Evolutionary conservation across 2,329 filamentous ascomycete species (phyloP).

Genomic region (Trichoderma oligosporum): DNA sequence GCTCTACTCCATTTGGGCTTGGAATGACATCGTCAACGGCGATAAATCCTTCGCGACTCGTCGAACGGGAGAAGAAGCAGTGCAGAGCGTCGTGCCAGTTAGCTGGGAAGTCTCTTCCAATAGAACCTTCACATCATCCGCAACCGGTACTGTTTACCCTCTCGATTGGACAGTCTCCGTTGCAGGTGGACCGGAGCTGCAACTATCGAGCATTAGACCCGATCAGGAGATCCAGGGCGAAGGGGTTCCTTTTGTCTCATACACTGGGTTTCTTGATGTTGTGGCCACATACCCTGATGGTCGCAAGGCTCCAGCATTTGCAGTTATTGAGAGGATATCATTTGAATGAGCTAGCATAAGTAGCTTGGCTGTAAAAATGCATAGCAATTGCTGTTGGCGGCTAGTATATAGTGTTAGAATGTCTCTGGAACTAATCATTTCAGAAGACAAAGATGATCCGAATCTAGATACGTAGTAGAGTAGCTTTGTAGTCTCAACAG

Average conservation of each 20-base stretch:
- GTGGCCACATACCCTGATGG: not conserved
- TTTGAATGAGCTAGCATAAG: too few species aligned
- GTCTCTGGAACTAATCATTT: too few species aligned
- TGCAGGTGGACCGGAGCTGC: not conserved
- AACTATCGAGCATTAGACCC: not conserved
- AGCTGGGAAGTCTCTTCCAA: not conserved
- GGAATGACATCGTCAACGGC: not conserved
- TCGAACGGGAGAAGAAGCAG: not conserved
- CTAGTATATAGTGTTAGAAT: too few species aligned
- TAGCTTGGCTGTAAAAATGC: too few species aligned
- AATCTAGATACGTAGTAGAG: too few species aligned
- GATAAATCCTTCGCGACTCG: constrained; percentile 2
- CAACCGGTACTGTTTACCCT: not conserved
- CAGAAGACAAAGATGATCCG: too few species aligned
- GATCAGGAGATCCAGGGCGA: constrained; percentile 3
- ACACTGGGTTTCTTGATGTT: not conserved
- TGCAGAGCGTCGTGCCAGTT: not conserved
- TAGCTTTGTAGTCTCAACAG: too few species aligned
- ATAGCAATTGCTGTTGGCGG: too few species aligned
- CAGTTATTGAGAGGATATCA: constrained; percentile 1
- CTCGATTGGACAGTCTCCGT: not conserved
- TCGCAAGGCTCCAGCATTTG: not conserved
- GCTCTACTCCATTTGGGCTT: not conserved
- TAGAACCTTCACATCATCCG: constrained; percentile 3
- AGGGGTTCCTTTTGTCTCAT: not conserved